Percentiles rank a stretch among this genome's conserved stretches.
Evolutionary conservation across 139 green algal genomes (phyloP).

Genomic region (Chlamydomonas sp.): DNA sequence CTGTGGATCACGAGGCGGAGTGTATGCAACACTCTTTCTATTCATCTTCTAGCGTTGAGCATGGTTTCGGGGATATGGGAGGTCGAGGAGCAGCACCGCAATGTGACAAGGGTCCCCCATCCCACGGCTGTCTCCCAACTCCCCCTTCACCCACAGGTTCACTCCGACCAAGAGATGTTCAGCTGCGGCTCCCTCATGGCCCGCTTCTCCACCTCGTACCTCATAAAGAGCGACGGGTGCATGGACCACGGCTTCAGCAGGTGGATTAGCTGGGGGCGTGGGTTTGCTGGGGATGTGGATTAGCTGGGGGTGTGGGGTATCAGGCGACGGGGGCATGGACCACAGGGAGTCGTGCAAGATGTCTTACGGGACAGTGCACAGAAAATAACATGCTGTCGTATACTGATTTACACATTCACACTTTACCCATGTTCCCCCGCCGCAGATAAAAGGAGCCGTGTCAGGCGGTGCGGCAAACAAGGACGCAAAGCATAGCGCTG

Average conservation of each 20-base stretch:
- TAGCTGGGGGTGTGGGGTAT: not conserved
- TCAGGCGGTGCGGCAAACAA: not conserved
- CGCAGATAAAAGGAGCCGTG: not conserved
- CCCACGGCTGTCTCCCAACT: too few species aligned
- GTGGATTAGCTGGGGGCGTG: constrained; percentile 10
- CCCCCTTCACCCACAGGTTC: constrained; percentile 28
- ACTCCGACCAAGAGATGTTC: constrained; percentile 84
- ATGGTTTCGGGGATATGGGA: not conserved
- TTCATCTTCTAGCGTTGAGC: not conserved
- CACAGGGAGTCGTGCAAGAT: too few species aligned
- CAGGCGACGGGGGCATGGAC: not conserved
- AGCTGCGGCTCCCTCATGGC: constrained; percentile 73
- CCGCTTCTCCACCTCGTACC: constrained; percentile 57
- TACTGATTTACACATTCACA: not conserved
- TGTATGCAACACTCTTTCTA: not conserved
- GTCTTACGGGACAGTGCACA: too few species aligned
- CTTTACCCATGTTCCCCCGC: not conserved
- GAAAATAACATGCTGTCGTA: too few species aligned
- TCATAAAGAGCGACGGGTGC: constrained; percentile 78
- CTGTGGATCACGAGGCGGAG: too few species aligned
- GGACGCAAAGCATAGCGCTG: not conserved
- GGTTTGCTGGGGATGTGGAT: not conserved
- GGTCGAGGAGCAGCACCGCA: too few species aligned
- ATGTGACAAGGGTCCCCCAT: too few species aligned
- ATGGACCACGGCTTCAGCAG: constrained; percentile 88